phyloP scores from a whole-genome alignment of 2,329 filamentous ascomycete genomes.

The Monilinia vaccinii-corymbosi region DNA sequence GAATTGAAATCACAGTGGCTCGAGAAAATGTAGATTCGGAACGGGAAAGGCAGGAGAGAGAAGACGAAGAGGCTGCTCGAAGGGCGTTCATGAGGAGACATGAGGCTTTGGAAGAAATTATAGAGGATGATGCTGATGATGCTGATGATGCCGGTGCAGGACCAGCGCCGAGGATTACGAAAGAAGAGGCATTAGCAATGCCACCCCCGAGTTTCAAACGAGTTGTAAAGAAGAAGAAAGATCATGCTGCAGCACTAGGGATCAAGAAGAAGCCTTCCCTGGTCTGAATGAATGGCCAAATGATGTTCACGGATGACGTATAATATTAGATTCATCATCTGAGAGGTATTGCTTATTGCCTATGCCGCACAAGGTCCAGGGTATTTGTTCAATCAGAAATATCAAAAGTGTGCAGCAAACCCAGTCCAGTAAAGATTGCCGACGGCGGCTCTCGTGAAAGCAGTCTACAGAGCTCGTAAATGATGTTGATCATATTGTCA shows the following conservation, averaged over 20 bases:
- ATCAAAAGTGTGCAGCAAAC: neutral
- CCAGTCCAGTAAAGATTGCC: neutral
- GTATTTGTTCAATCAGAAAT: neutral
- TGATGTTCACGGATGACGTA: no score
- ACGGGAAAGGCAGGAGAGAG: conserved; percentile 58
- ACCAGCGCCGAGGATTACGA: conserved; percentile 30
- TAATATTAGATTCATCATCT: neutral
- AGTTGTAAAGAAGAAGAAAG: conserved; percentile 79
- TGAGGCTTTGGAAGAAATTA: conserved; percentile 28
- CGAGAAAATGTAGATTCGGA: conserved; percentile 47
- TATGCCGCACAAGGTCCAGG: neutral
- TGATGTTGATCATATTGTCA: neutral
- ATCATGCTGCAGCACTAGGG: conserved; percentile 62
- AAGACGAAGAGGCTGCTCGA: conserved; percentile 75
- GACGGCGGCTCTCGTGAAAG: neutral
- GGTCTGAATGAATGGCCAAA: conserved; percentile 31
- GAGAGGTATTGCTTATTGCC: neutral
- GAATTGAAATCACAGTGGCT: conserved; percentile 49
- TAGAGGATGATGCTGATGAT: conserved; percentile 30
- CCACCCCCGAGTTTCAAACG: conserved; percentile 63
- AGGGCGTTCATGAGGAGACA: conserved; percentile 54
- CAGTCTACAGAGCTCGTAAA: neutral
- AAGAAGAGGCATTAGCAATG: conserved; percentile 32
- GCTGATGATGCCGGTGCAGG: conserved; percentile 24
- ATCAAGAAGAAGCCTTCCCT: conserved; percentile 75